phyloP scores from a whole-genome alignment of 2,329 filamentous ascomycete species.

The Fusarium foetens region DNA sequence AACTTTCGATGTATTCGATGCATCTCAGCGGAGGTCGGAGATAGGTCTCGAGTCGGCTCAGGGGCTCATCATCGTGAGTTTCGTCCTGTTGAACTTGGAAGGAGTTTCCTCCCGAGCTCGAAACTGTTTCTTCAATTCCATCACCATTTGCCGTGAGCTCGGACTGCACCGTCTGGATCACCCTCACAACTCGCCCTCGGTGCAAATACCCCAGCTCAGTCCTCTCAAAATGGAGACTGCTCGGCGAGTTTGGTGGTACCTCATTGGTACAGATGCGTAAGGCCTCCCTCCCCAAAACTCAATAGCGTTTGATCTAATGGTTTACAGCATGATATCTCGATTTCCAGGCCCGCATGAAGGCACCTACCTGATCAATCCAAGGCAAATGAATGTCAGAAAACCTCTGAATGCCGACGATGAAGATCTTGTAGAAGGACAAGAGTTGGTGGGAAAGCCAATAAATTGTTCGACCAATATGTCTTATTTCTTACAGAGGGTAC shows the following conservation, averaged over 20 bases:
- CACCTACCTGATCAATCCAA: constrained; percentile 51
- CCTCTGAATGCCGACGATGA: constrained; percentile 54
- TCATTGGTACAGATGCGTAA: constrained; percentile 55
- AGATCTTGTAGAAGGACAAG: constrained; percentile 47
- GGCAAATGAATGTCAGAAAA: constrained; percentile 52
- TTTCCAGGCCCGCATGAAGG: constrained; percentile 50
- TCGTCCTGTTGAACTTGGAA: constrained; percentile 52
- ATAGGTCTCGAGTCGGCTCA: constrained; percentile 51
- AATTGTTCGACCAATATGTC: constrained; percentile 50
- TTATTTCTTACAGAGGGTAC: constrained; percentile 52
- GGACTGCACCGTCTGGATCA: constrained; percentile 54
- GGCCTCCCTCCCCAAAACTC: background rate
- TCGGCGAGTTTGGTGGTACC: constrained; percentile 58
- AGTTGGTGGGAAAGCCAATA: constrained; percentile 45
- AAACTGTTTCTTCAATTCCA: constrained; percentile 28
- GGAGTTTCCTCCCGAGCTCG: constrained; percentile 34
- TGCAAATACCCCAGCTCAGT: constrained; percentile 35
- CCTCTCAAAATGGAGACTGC: constrained; percentile 51
- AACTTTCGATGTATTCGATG: constrained; percentile 50
- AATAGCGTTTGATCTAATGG: background rate
- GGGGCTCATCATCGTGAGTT: constrained; percentile 51
- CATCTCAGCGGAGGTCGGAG: constrained; percentile 45
- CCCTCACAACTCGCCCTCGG: constrained; percentile 31
- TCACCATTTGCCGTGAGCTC: constrained; percentile 42
- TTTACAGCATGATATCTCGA: constrained; percentile 49